Percentiles rank a stretch among this genome's conserved stretches.
These are phyloP conservation scores for Erigeron canadensis DNA, from an alignment of 129 eudicot genomes.

Conservation along the genomic window DNA sequence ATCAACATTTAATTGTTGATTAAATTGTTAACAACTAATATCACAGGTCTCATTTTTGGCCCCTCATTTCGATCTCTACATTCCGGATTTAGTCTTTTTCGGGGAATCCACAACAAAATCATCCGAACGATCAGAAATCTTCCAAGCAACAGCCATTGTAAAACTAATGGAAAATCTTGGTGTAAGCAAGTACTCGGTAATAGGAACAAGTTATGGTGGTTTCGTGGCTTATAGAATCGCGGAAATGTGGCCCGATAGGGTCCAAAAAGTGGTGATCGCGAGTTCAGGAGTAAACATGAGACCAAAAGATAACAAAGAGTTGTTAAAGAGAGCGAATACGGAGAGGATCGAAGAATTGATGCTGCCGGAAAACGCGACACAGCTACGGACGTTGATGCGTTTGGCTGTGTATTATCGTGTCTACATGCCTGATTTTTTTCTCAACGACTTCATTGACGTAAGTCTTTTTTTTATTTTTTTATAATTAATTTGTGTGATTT, in stretches of 20 bases:
- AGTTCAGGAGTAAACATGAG: conserved; percentile 66
- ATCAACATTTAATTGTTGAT: neutral
- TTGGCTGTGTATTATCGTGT: conserved; percentile 37
- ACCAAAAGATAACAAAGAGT: conserved; percentile 41
- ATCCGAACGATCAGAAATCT: conserved; percentile 58
- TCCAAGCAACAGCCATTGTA: conserved; percentile 51
- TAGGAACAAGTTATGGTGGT: conserved; percentile 85
- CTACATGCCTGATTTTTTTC: conserved; percentile 66
- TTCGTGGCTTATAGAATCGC: conserved; percentile 75
- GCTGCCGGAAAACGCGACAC: conserved; percentile 58
- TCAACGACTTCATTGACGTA: conserved; percentile 60
- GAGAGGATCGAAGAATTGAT: conserved; percentile 60
- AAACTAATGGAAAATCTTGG: conserved; percentile 65
- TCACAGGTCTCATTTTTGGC: conserved; percentile 37
- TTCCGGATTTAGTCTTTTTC: conserved; percentile 73
- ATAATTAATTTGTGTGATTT: neutral
- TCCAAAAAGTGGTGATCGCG: conserved; percentile 78
- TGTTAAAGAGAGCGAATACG: conserved; percentile 54
- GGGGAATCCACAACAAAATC: conserved; percentile 60
- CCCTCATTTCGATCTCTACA: conserved; percentile 41
- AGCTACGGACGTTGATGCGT: conserved; percentile 50
- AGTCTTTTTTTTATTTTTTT: conserved; percentile 13
- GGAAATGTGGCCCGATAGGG: conserved; percentile 70
- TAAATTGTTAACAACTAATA: neutral
- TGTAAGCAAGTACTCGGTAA: conserved; percentile 47